Evolutionary conservation across 129 eudicot genomes (phyloP), one percentile per base, ranked within the genome.

Genomic region (Calendula officinalis): DNA sequence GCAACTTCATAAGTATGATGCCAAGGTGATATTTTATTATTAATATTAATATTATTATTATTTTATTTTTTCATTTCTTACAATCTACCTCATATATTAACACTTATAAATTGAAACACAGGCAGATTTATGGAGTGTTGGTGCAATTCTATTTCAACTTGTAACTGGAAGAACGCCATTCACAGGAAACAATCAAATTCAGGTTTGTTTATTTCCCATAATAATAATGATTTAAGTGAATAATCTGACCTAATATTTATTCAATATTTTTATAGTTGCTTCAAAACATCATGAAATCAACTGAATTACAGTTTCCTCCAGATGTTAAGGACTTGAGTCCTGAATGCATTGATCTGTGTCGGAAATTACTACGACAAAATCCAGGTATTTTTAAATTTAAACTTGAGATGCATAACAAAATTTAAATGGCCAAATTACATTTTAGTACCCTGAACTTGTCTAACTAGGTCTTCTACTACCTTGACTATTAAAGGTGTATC

Each of bases 61-160:
- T 15, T 60, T 46, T 32, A 33, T 17, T 10, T 77, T 52, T 33
- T 40, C 16, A 45, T 54, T 36, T 45, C 34, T 27, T 53, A 35
- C 14, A 10, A 57, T 30, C 54, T 22, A 38, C 58, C 45, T 52
- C 52, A 14, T 57, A 6, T 53, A 38, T 51, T 82, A 78, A 86
- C 62, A 86, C 62, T 17, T 58, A 70, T 44, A 65, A 63, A 55
- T 70, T 53, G 69, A 44, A 70, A 78, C 71, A 62, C 98, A 92
- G 98, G 98, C 98, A 81, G 98, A 92, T 85, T 83, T 92, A 55
- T 92, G 98, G 98, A 92, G 98, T 77, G 96, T 92, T 52, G 98
- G 98, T 42, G 86, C 95, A 65, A 92, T 92, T 75, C 69, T 92
- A 13, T 92, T 80, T 77, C 98, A 92, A 70, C 95, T 92, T 72